Evolutionary conservation across 257 asterid genomes (phyloP), one percentile per base, ranked within the genome.

Genomic region (Nicotiana otophora): DNA sequence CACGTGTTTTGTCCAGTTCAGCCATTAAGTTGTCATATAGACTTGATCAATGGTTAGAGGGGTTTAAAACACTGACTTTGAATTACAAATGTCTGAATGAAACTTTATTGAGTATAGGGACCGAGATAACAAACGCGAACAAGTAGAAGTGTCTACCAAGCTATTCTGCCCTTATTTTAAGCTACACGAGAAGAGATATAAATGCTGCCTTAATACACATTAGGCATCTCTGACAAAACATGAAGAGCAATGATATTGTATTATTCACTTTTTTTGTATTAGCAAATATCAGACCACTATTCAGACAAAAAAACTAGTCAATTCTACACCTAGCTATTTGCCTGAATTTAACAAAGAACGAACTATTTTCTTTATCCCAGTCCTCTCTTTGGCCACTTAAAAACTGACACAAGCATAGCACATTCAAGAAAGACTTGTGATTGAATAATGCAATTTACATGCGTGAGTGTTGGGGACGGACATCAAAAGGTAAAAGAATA

Each of bases 391-490:
- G 6, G 5, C n/a, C 34, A 72, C 78, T 20, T 20, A 0, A 72
- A 72, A 23, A 46, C 51, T 42, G 51, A 33, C 74, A 19, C 57
- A 69, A 12, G 19, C 34, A 66, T 67, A 74, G 26, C 78, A 19
- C 80, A 62, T 69, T 39, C 57, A 81, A 51, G 69, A 75, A 77
- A 83, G 48, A 72, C 78, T 66, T 77, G 83, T 86, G 36, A 86
- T 88, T 85, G 82, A 86, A 82, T 81, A 81, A 80, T 77, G 87
- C 88, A 90, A 87, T 93, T 86, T 92, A 92, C 91, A 90, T 81
- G 81, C 77, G 84, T 81, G 86, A 57, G 63, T 2, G 63, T 26
- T 74, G 39, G 11, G 76, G 64, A 53, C 82, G 34, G 67, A 82
- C 65, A 74, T 63, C 74, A 51, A 64, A 36, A 33, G 60, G 82